phyloP scores from a whole-genome alignment of 1,284 basidiomycete species.

The Fomitopsis pinicola region DNA sequence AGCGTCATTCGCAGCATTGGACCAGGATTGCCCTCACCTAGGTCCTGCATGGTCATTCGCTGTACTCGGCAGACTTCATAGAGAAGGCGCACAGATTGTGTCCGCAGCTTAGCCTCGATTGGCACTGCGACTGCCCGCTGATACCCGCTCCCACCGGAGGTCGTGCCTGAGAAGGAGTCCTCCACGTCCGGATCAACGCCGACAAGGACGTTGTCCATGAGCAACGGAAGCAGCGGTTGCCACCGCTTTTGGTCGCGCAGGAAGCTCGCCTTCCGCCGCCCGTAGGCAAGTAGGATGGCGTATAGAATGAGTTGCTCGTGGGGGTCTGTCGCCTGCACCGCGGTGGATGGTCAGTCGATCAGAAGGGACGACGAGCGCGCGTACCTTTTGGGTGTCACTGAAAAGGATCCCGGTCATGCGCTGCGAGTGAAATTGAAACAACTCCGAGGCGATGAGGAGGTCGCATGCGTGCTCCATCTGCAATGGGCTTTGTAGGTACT shows the following conservation, averaged over 20 bases:
- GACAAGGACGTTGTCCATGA: slow-evolving; percentile 76
- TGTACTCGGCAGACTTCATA: slow-evolving; percentile 93
- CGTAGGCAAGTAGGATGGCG: slow-evolving; percentile 73
- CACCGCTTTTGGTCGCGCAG: slow-evolving; percentile 80
- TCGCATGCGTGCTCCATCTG: slow-evolving; percentile 80
- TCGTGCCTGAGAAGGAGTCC: slow-evolving; percentile 47
- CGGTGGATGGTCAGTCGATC: background rate
- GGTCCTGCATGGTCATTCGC: slow-evolving; percentile 70
- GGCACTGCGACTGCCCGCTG: slow-evolving; percentile 46
- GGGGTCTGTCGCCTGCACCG: slow-evolving; percentile 76
- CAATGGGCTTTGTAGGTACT: slow-evolving; percentile 75
- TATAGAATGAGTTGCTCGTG: slow-evolving; percentile 82
- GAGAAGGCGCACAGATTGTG: slow-evolving; percentile 70
- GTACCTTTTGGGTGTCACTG: slow-evolving; percentile 64
- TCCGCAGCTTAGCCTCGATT: slow-evolving; percentile 77
- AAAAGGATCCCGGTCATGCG: slow-evolving; percentile 81
- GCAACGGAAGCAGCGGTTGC: slow-evolving; percentile 73
- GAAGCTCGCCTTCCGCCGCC: slow-evolving; percentile 63
- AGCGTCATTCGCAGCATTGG: background rate
- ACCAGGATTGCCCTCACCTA: slow-evolving; percentile 48
- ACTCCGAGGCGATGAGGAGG: slow-evolving; percentile 73
- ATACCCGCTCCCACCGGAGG: slow-evolving; percentile 26
- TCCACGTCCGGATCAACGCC: slow-evolving; percentile 67
- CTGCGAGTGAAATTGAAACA: slow-evolving; percentile 86
- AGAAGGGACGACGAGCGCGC: slow-evolving; percentile 19